Percentiles rank a stretch among this genome's conserved stretches.
These are phyloP conservation scores for Sarcomyxa edulis DNA, from an alignment of 768 basidiomycete genomes.

Conservation along the genomic window DNA sequence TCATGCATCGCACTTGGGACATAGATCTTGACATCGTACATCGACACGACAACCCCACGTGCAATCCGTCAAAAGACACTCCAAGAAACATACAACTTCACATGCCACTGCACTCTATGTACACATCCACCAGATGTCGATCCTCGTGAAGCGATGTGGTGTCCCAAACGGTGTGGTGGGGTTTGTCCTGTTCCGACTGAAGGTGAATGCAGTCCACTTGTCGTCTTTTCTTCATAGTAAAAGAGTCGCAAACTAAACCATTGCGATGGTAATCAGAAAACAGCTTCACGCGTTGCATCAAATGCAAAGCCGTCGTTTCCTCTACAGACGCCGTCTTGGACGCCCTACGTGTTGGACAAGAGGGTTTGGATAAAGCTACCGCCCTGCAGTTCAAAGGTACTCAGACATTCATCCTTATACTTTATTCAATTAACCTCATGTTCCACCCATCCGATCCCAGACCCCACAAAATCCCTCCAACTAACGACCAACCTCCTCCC, in stretches of 20 bases:
- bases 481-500: slow-evolving; percentile 63
- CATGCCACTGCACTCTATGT: slow-evolving; percentile 66
- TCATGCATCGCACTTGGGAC: background rate
- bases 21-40: slow-evolving; percentile 77
- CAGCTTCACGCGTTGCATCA: slow-evolving; percentile 41
- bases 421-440: background rate
- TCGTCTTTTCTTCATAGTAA: background rate
- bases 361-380: slow-evolving; percentile 71
- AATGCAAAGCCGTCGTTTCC: slow-evolving; percentile 46
- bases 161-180: slow-evolving; percentile 67
- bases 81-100: slow-evolving; percentile 72
- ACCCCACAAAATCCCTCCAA: slow-evolving; percentile 49
- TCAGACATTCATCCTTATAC: slow-evolving; percentile 6
- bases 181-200: slow-evolving; percentile 54
- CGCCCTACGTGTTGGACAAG: slow-evolving; percentile 62
- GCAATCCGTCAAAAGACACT: slow-evolving; percentile 50
- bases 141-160: slow-evolving; percentile 62
- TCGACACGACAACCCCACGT: slow-evolving; percentile 76
- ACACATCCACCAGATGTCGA: slow-evolving; percentile 33
- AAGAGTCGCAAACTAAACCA: no score
- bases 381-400: slow-evolving; percentile 55
- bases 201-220: slow-evolving; percentile 30
- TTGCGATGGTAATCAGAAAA: slow-evolving; percentile 31
- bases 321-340: slow-evolving; percentile 54
- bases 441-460: slow-evolving; percentile 31